Evolutionary conservation across 208 protist species (phyloP), one percentile per base, ranked within the genome.

Genomic region (Acanthamoeba royreba): DNA sequence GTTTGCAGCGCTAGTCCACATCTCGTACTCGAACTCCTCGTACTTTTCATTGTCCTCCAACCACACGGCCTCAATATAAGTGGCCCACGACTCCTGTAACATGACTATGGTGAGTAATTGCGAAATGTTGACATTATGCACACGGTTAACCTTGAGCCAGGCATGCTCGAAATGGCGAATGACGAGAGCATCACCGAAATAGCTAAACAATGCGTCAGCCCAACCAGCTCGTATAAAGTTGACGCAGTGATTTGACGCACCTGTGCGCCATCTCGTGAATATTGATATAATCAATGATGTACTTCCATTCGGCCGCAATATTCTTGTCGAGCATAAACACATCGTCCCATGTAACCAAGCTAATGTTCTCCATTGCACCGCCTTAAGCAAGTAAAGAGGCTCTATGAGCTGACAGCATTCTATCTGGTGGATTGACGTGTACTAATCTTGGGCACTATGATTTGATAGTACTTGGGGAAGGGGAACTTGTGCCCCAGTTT

Each of bases 381-480:
- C 15, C 79, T 87, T 8, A 4, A 25, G 11, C 11, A 5, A 17
- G 4, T 5, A 5, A 5, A 17, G 4, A 17, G 19, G 33, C 4
- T 4, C 25, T 66, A 28, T 66, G 55, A 25, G 11, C 5, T 40
- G 19, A 28, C 25, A 47, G n/a, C 38, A 11, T 28, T 0, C 38
- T 31, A 79, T 45, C 13, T 61, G n/a, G 35, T 43, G 33, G 9
- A 22, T 43, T 74, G 17, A 43, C 42, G 63, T 28, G 55, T 66
- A 66, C 55, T 4, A 28, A 66, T 66, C 55, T 49, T 81, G 38
- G 69, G 79, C 8, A 52, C 43, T 40, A 87, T 58, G 79, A 87
- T 61, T 38, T 87, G 79, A 38, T 87, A 87, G 79, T 87, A 87
- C 47, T 87, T 87, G 47, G 79, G 45, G 79, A 87, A 87, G 15